Evolutionary conservation across 768 basidiomycete species (phyloP).

Genomic region (Podaxis carcinomalis): DNA sequence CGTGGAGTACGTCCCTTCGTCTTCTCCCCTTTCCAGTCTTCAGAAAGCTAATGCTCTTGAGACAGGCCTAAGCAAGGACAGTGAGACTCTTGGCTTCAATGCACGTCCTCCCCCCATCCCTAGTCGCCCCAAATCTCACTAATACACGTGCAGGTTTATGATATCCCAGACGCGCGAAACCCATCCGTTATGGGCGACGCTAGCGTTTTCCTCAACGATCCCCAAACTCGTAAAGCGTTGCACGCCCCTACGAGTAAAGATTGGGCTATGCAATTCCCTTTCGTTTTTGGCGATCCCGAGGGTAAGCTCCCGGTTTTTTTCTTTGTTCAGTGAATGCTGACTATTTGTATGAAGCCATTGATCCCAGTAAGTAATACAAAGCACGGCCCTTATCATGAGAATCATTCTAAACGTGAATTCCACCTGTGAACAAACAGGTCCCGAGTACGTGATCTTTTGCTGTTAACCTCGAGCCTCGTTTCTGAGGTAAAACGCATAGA

Average conservation of each 20-base stretch:
- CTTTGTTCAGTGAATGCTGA: background rate
- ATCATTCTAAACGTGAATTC: background rate
- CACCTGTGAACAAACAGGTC: conserved; percentile 19
- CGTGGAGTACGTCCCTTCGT: conserved; percentile 41
- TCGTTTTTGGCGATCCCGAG: conserved; percentile 32
- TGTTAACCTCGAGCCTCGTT: background rate
- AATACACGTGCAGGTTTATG: conserved; percentile 36
- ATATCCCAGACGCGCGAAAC: conserved; percentile 51
- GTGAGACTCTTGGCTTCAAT: conserved; percentile 33
- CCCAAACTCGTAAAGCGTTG: conserved; percentile 51
- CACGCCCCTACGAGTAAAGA: conserved; percentile 64
- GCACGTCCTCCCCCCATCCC: conserved; percentile 16
- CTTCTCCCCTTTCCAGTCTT: background rate
- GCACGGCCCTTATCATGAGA: background rate
- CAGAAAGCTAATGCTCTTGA: background rate
- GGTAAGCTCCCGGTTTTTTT: conserved; percentile 19
- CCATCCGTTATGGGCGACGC: conserved; percentile 49
- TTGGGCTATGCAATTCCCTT: conserved; percentile 35
- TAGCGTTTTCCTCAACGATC: conserved; percentile 59
- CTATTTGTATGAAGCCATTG: conserved; percentile 20
- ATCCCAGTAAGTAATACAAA: conserved; percentile 29
- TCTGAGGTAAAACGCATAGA: conserved; percentile 23
- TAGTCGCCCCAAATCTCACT: background rate
- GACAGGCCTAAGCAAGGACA: conserved; percentile 23
- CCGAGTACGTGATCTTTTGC: conserved; percentile 23